Evolutionary conservation across 2,329 filamentous ascomycete species (phyloP), one percentile per base, ranked within the genome.

Genomic region (Colletotrichum tanaceti): DNA sequence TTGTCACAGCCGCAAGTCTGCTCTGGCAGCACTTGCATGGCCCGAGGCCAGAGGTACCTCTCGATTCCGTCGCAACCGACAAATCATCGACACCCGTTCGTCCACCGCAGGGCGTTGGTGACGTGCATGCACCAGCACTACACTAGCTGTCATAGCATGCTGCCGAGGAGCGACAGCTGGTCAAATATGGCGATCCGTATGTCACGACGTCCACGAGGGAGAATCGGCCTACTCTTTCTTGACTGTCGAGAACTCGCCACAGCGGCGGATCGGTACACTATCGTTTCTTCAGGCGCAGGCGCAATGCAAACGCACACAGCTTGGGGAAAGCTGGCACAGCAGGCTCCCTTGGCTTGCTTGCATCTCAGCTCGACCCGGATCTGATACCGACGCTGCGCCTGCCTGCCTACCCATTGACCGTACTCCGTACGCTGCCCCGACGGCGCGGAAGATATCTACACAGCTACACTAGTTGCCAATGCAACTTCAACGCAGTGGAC

Each of bases 1-100:
- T 32, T 20, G 39, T 32, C 61, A 55, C 47, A 50, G 44, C 32
- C 35, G 41, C 63, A 39, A 63, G 58, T 57, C 49, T 55, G 54
- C 64, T 63, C 53, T 46, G 58, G 63, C 54, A 22, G 58, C 58
- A n/a, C 20, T 46, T 50, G n/a, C 35, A 52, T 39, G 59, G 18
- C 38, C 43, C 44, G n/a, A 35, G 44, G 22, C n/a, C 53, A 24
- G 35, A 24, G 24, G 47, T 47, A 18, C 28, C 54, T 32, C 32
- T 24, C 14, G n/a, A 6, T 35, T 43, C 28, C 28, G 28, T 32
- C 14, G 2, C 10, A 18, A 28, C 5, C 20, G 49, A 65, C 47
- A 38, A 20, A 13, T 32, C n/a, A 20, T 10, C 35, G 24, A 43
- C 44, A n/a, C 50, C 49, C 28, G 50, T 43, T 44, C n/a, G 20